Base-by-base conservation (phyloP, 2,329 filamentous ascomycete species). In the Colletotrichum gloeosporioides region DNA sequence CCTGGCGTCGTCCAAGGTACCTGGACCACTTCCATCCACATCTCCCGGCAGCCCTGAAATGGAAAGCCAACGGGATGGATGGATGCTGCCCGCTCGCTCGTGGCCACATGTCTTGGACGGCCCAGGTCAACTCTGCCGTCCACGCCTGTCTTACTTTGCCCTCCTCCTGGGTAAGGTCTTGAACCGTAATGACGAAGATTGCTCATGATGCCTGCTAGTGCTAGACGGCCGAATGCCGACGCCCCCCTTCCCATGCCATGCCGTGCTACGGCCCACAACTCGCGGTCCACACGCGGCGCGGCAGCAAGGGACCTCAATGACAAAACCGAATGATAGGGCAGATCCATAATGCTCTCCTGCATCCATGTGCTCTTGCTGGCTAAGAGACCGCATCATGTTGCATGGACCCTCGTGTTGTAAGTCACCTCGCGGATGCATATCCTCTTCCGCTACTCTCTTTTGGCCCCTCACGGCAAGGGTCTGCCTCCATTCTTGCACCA, bases 21-120 rank as follows among this genome's bases (percentile, higher is more conserved):
- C 65, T 29, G 53, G 27, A 25, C 49, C n/a, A 36, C 13, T 15
- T 18, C n/a, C 31, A 27, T 67, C 39, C 64, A 53, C 27, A 67
- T 39, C 64, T 55, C 18, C 18, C 18, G 39, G 39, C 39, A 55
- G n/a, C 44, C 44, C 39, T 32, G 64, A 16, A 67, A 34, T 15
- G n/a, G 10, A 44, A 66, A 53, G 69, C 22, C 69, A 57, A 27
- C 44, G 44, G 62, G n/a, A 61, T 53, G 44, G 44, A 53, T 13
- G 44, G 44, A 53, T 53, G 39, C 25, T 72, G 44, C 27, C 61
- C 69, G 53, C 62, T 27, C 36, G 25, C 62, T 34, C 36, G 25
- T 53, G 70, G 70, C 64, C 64, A 29, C 64, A 69, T 73, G 65
- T 69, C 55, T 73, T 62, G 65, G 55, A 63, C 31, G 55, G 65